Conservation (phyloP, 768 basidiomycete genomes). For the Daedaleopsis sinensis region DNA sequence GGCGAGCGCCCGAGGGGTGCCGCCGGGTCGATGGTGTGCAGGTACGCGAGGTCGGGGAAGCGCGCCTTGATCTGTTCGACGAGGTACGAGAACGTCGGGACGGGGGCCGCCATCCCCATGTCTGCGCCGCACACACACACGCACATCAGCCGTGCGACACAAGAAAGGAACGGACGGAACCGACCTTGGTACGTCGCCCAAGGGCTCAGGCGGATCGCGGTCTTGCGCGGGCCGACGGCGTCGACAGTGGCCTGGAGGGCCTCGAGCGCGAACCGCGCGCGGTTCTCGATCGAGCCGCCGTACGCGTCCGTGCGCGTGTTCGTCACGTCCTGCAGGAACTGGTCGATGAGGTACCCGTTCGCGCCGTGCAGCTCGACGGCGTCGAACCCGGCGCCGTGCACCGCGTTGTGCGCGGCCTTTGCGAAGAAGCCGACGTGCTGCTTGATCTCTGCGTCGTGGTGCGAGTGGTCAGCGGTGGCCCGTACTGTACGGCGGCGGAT, state of each 20-base stretch:
- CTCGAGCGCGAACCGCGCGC: slow-evolving; percentile 48
- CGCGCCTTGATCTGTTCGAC: slow-evolving; percentile 39
- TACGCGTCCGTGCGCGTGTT: slow-evolving; percentile 51
- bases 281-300: slow-evolving; percentile 51
- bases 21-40: slow-evolving; percentile 38
- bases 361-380: slow-evolving; percentile 44
- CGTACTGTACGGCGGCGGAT: neutral
- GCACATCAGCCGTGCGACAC: slow-evolving; percentile 1
- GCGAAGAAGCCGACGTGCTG: slow-evolving; percentile 38
- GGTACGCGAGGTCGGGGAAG: slow-evolving; percentile 45
- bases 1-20: slow-evolving; percentile 3
- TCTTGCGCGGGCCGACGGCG: slow-evolving; percentile 44
- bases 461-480: no score
- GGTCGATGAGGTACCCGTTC: slow-evolving; percentile 40
- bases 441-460: slow-evolving; percentile 33
- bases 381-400: slow-evolving; percentile 47
- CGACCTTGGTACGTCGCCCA: slow-evolving; percentile 37
- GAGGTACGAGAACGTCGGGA: slow-evolving; percentile 55
- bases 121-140: slow-evolving; percentile 5
- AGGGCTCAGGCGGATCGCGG: slow-evolving; percentile 41
- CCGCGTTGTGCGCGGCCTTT: slow-evolving; percentile 28
- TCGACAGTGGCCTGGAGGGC: slow-evolving; percentile 40
- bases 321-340: slow-evolving; percentile 40
- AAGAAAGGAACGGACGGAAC: neutral
- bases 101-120: slow-evolving; percentile 57